phyloP scores from a whole-genome alignment of 768 basidiomycete genomes.

The Fomitopsis pulvina region DNA sequence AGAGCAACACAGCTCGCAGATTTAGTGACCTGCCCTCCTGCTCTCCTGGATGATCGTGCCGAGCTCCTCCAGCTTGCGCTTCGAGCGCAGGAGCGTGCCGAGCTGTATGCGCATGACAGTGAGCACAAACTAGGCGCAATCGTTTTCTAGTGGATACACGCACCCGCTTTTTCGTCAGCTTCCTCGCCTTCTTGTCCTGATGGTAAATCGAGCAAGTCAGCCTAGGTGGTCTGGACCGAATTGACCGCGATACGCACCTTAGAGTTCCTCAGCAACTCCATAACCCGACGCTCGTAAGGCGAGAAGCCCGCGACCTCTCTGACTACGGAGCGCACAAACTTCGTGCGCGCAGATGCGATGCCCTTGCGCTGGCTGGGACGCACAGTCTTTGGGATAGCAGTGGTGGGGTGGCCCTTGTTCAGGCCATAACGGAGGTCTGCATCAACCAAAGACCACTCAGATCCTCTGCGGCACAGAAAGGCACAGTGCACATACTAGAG shows the following conservation, averaged over 20 bases:
- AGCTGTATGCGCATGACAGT: too few species aligned
- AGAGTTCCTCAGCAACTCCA: slow-evolving; percentile 97
- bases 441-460: background rate
- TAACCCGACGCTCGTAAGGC: slow-evolving; percentile 94
- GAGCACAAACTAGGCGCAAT: too few species aligned
- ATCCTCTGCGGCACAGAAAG: slow-evolving; percentile 2
- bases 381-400: slow-evolving; percentile 64
- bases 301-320: slow-evolving; percentile 98
- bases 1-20: slow-evolving; percentile 5
- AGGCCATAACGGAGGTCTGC: slow-evolving; percentile 79
- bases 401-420: slow-evolving; percentile 88
- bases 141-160: too few species aligned
- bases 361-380: slow-evolving; percentile 94
- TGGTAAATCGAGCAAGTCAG: slow-evolving; percentile 1
- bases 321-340: slow-evolving; percentile 89
- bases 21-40: slow-evolving; percentile 59
- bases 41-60: slow-evolving; percentile 88
- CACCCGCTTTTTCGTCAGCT: slow-evolving; percentile 99
- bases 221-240: background rate
- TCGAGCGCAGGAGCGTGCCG: slow-evolving; percentile 96
- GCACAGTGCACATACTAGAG: slow-evolving; percentile 48
- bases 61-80: slow-evolving; percentile 98
- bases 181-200: slow-evolving; percentile 98
- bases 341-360: slow-evolving; percentile 79
- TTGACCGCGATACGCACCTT: slow-evolving; percentile 56